A percentile compares a stretch with the other conserved stretches of the same genome.
Evolutionary conservation across 2,329 filamentous ascomycete genomes (phyloP).

Genomic region (Cladosporium colombiae): DNA sequence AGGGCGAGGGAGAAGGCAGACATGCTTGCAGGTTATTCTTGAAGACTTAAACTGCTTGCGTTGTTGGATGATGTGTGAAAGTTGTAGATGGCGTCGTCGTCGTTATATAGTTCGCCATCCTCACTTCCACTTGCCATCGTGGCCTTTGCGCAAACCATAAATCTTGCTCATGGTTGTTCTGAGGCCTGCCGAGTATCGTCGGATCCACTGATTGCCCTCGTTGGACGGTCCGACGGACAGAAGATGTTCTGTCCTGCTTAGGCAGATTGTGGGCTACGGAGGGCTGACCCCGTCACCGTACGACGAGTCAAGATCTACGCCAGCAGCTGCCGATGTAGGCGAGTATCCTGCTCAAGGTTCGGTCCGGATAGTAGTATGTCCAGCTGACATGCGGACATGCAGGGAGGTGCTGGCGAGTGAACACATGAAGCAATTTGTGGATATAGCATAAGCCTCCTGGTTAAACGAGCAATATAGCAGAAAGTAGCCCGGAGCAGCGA

Average conservation of each 20-base stretch:
- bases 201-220: conserved; percentile 1
- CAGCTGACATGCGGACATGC: conserved; percentile 15
- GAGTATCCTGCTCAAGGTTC: conserved; percentile 2
- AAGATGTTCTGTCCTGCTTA: conserved; percentile 1
- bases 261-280: conserved; percentile 10
- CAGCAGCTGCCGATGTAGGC: neutral
- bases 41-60: conserved; percentile 1
- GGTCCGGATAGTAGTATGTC: neutral
- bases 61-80: neutral
- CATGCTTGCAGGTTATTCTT: conserved; percentile 33
- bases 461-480: conserved; percentile 3
- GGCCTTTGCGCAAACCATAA: neutral
- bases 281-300: conserved; percentile 1
- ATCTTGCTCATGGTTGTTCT: neutral
- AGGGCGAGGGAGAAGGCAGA: conserved; percentile 42
- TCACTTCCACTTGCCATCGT: neutral
- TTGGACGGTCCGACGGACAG: conserved; percentile 16
- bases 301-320: neutral
- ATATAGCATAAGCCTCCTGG: neutral
- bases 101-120: neutral
- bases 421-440: neutral
- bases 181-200: neutral
- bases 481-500: conserved; percentile 16
- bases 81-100: neutral
- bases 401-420: neutral